phyloP scores from a whole-genome alignment of 257 asterid species.

The Solanum tarapatanum region DNA sequence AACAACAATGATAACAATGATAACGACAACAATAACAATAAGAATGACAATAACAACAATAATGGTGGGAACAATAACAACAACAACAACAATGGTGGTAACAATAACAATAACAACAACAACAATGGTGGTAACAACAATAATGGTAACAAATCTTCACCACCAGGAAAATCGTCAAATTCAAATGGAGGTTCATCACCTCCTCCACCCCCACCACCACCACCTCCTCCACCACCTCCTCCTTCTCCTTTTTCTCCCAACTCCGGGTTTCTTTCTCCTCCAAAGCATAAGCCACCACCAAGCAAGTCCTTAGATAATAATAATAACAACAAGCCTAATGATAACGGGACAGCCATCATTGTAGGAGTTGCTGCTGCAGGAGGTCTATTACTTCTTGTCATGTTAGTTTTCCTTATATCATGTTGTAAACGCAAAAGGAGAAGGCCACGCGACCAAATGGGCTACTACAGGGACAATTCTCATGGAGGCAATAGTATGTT shows the following conservation, averaged over 20 bases:
- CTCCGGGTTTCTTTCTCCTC: constrained; percentile 1
- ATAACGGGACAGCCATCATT: constrained; percentile 9
- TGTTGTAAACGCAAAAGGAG: constrained; percentile 43
- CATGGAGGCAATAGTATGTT: constrained; percentile 33
- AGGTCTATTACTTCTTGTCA: constrained; percentile 32
- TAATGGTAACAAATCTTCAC: not conserved
- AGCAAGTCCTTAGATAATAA: constrained; percentile 12
- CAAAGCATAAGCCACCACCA: constrained; percentile 8
- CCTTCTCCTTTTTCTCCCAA: not conserved
- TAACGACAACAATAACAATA: not conserved
- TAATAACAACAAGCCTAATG: not conserved
- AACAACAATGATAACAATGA: rapidly evolving
- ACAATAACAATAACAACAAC: not conserved
- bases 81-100: not conserved
- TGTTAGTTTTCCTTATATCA: constrained; percentile 28
- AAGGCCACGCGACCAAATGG: constrained; percentile 41
- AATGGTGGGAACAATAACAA: too few species aligned
- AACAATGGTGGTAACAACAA: not conserved
- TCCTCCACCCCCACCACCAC: constrained; percentile 9
- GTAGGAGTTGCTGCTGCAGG: constrained; percentile 64
- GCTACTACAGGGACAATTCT: constrained; percentile 48
- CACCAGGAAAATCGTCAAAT: not conserved
- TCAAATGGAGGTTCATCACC: not conserved
- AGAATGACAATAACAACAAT: not conserved
- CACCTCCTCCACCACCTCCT: constrained; percentile 5